Evolutionary conservation across 2,329 filamentous ascomycete species (phyloP).

Genomic region (Botrytis tulipae): DNA sequence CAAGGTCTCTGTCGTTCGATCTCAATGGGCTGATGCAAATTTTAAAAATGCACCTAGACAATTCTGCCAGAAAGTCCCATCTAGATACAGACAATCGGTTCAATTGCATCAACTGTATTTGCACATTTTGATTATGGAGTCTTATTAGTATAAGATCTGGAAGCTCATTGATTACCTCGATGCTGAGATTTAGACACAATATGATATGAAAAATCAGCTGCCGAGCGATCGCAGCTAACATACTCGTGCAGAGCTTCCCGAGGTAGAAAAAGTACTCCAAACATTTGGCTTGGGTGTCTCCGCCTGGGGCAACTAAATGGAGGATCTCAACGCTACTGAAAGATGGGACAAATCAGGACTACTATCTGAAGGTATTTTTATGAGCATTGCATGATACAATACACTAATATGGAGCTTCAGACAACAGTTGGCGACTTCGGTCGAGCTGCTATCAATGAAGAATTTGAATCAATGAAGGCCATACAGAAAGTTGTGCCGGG

Average conservation of each 20-base stretch:
- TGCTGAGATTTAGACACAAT: too few species aligned
- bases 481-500: neutral
- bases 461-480: slow-evolving; percentile 5
- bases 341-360: neutral
- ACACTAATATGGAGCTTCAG: neutral
- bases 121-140: too few species aligned
- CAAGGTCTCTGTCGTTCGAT: too few species aligned
- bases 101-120: too few species aligned
- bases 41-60: too few species aligned
- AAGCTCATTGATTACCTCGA: too few species aligned
- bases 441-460: neutral
- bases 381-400: too few species aligned
- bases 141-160: too few species aligned
- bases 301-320: neutral
- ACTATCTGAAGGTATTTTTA: neutral
- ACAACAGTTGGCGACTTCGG: neutral
- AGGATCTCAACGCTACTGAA: neutral
- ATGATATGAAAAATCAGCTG: too few species aligned
- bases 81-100: too few species aligned
- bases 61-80: too few species aligned
- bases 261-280: neutral
- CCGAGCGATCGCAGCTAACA: neutral
- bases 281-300: neutral
- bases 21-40: too few species aligned
- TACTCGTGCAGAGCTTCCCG: neutral